Evolutionary conservation across 345 rosid species (phyloP), one percentile per base, ranked within the genome.

Genomic region (Citrus medica): DNA sequence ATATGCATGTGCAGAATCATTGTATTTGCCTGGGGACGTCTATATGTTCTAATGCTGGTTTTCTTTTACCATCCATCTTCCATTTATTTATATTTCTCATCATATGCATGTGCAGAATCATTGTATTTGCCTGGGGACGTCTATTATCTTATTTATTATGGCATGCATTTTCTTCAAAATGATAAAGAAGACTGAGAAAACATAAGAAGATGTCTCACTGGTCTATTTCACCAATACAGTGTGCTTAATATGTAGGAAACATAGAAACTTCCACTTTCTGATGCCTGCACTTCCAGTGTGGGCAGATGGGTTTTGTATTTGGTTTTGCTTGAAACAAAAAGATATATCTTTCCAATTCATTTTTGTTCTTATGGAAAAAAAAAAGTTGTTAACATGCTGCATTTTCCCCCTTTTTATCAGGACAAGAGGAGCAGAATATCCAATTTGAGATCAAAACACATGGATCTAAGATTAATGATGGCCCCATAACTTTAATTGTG

Each of bases 381-480:
- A 10, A 3, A 10, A 3, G 14, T 25, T 65, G 37, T 17, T 46
- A 69, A 56, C 67, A 22, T 73, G 53, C 14, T 79, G 33, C n/a
- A 63, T 24, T 51, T 75, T 73, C 38, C 33, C 38, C 53, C 30
- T 60, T 51, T 83, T 79, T 58, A 81, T n/a, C 89, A 95, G 99
- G 99, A 75, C 92, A 87, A 37, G 99, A 95, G 83, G 97, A 93
- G 87, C 90, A 88, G 70, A 87, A 90, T 77, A 89, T 93, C 72
- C 89, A 91, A 66, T 95, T 95, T 74, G 94, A 93, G 86, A 92
- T 95, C 66, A 93, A 90, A 90, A 92, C 98, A 25, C 89, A 87
- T 81, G 92, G 86, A n/a, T 79, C 89, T 17, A 84, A 85, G 78
- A 73, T 60, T 25, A 92, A 91, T 67, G 84, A 82, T 76, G 94